Evolutionary conservation across 2,329 filamentous ascomycete genomes (phyloP), one percentile per base, ranked within the genome.

Genomic region (Aureobasidium sp.): DNA sequence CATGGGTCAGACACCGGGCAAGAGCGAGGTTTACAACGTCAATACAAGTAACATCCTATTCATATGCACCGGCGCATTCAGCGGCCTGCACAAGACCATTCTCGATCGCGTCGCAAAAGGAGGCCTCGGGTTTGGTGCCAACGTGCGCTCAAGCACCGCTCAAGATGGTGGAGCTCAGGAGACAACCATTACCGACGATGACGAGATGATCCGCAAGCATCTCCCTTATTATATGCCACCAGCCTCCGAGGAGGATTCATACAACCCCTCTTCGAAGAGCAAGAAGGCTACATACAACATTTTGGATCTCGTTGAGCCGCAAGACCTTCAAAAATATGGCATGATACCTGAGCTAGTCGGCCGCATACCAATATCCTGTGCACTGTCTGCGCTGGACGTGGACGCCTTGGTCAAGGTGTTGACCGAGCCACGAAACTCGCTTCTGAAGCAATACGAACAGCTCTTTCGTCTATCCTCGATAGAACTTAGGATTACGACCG

Each of bases 1-100:
- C 51, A 67, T 70, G 61, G 65, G 67, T 37, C 68, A 66, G 45
- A 65, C 62, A 63, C 64, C 70, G 20, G 72, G 73, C 53, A 87
- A 84, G 71, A 79, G 79, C 22, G 85, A 87, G 64, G 77, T 83
- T 5, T 87, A 82, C 74, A 86, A 90, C 62, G 87, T 97, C 63
- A 89, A 94, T 69, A 99, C 94, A 0, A 92, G 91, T 66, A 97
- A 97, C 69, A 97, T 99, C 64, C 83, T 99, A 31, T 99, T 99
- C 76, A 91, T 99, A 45, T 96, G 94, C 73, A 95, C 92, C 14
- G 94, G 94, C 20, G 94, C 94, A 20, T 99, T 99, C 72, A 89
- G 95, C 39, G 93, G 92, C 2, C 80, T 97, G 1, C 90, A 97
- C 70, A 96, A 95, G 72, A 83, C 88, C 37, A 84, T 99, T 53